Percentiles rank a stretch among this genome's conserved stretches.
Conservation (phyloP, 345 rosid genomes). For the Lenwebbia sp. region DNA sequence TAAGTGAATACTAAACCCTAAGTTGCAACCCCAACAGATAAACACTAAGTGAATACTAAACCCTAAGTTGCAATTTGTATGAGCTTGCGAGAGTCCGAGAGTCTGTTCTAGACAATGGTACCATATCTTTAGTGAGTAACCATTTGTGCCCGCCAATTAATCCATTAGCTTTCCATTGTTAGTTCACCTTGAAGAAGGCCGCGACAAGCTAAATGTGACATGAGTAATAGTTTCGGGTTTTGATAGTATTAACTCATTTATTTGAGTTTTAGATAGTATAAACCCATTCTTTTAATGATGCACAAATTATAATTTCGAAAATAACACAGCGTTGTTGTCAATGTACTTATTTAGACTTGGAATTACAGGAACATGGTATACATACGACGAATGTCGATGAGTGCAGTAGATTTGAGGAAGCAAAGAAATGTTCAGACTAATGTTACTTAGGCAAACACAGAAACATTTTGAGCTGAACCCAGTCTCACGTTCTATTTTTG, state of each 20-base stretch:
- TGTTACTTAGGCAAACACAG: neutral
- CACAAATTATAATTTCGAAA: neutral
- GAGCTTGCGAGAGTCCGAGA: too few relatives aligned
- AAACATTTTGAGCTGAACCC: neutral
- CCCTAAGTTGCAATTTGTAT: too few relatives aligned
- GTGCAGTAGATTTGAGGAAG: neutral
- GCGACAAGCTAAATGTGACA: neutral
- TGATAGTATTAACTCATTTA: too few relatives aligned
- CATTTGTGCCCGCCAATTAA: neutral
- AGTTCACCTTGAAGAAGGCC: neutral
- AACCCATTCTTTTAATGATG: neutral
- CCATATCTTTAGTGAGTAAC: too few relatives aligned
- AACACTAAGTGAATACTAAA: too few relatives aligned
- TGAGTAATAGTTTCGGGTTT: neutral
- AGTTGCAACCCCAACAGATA: too few relatives aligned
- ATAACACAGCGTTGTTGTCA: neutral
- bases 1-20: too few relatives aligned
- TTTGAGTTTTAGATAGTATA: neutral
- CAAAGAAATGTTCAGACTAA: neutral
- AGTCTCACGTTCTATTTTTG: constrained; percentile 1
- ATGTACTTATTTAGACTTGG: neutral
- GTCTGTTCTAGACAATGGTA: too few relatives aligned
- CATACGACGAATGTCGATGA: neutral
- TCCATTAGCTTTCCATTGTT: neutral
- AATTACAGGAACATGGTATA: neutral